Percentiles rank a stretch among this genome's conserved stretches.
Evolutionary conservation across 1,284 basidiomycete species (phyloP).

Genomic region (Xerocomus nothofagi): DNA sequence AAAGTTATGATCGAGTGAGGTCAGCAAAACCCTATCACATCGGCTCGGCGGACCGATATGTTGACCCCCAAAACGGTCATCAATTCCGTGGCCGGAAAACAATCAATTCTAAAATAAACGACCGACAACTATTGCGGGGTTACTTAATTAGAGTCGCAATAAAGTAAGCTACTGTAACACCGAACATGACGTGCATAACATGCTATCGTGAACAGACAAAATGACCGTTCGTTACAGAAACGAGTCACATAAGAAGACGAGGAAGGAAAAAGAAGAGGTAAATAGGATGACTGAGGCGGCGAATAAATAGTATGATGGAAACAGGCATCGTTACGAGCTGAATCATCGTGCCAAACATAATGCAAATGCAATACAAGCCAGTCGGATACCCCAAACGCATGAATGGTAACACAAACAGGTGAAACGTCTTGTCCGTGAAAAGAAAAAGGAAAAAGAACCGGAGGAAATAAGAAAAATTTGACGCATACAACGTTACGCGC

Average conservation of each 20-base stretch:
- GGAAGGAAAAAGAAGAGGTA: neutral
- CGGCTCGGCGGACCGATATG: too few relatives aligned
- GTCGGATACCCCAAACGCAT: slow-evolving; percentile 8
- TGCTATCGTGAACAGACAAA: slow-evolving; percentile 1
- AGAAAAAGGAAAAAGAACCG: neutral
- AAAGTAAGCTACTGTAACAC: slow-evolving; percentile 32
- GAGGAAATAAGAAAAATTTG: neutral
- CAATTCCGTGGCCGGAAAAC: too few relatives aligned
- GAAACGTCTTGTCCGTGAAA: slow-evolving; percentile 1
- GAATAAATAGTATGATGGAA: slow-evolving; percentile 22
- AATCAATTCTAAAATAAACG: neutral
- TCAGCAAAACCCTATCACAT: too few relatives aligned
- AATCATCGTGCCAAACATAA: slow-evolving; percentile 3
- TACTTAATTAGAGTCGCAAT: slow-evolving; percentile 24
- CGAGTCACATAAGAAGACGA: neutral
- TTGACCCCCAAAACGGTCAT: too few relatives aligned
- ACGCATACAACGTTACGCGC: slow-evolving; percentile 7
- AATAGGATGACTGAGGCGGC: neutral
- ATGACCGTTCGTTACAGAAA: neutral
- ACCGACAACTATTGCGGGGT: slow-evolving; percentile 1
- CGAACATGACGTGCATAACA: slow-evolving; percentile 20
- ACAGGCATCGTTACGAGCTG: slow-evolving; percentile 8
- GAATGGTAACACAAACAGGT: slow-evolving; percentile 6
- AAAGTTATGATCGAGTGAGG: too few relatives aligned
- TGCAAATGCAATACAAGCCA: slow-evolving; percentile 12